Base-by-base conservation (phyloP, 2,329 filamentous ascomycete species). In the Paracamarosporium sp. region DNA sequence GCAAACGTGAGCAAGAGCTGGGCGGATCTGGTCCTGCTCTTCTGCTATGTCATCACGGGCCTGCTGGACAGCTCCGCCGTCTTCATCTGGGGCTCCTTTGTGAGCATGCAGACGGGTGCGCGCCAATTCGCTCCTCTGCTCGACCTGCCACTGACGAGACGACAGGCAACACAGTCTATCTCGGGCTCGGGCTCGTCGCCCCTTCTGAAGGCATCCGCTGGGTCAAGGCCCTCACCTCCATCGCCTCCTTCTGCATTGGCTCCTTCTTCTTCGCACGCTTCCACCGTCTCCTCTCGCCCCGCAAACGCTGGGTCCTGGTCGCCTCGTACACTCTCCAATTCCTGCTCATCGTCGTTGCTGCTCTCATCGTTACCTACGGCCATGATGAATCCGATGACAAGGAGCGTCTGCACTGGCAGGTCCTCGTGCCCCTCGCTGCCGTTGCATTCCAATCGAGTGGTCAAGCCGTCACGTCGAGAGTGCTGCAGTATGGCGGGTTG, bases 61-160 rank as follows among this genome's bases (percentile, higher is more conserved):
- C 80, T 94, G 11, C 83, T 92, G 7, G 91, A 94, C 76, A 91
- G 89, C 76, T 87, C 89, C 2, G 87, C 90, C 2, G 89, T 91
- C 45, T 89, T 88, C 56, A 89, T 90, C 40, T 93, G 90, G 88
- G 89, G 90, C 12, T 88, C 88, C 2, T 94, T 94, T 66, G 90
- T 92, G 38, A 91, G 88, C 67, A 93, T 93, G 90, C 91, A 93
- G 71, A 93, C 90, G 30, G 90, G 90, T 86, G 68, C 62, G 80
- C 76, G 45, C 4, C 17, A 25, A 22, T 17, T 46, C 1, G 15
- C 15, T 17, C 22, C 17, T 15, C 20, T 1, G 5, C 17, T 17
- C 30, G 31, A 33, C 4, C 36, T 12, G 36, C 4, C 17, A 28
- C 58, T 73, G 27, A 73, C 57, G 30, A 36, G 20, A 4, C n/a